These are phyloP conservation scores for Rhynchospora pubera DNA, from an alignment of 176 grass and related monocot species.

Conservation along the genomic window DNA sequence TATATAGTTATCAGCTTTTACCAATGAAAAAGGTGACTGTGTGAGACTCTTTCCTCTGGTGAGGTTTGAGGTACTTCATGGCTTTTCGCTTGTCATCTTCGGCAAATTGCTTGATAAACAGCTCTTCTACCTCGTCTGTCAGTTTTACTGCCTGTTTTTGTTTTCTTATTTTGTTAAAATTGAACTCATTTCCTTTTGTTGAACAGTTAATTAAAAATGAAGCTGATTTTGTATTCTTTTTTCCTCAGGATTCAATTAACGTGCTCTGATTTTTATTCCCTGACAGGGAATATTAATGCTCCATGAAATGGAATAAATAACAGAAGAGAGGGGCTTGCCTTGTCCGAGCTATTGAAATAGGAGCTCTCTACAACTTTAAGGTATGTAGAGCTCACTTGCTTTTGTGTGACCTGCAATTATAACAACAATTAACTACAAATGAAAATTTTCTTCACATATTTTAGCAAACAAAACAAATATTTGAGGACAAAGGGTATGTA, in stretches of 20 bases:
- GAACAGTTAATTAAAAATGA: too few species aligned
- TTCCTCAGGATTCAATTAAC: background rate
- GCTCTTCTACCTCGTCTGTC: constrained; percentile 82
- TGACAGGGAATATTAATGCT: background rate
- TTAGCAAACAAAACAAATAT: constrained; percentile 16
- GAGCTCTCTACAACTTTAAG: constrained; percentile 89
- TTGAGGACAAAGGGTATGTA: background rate
- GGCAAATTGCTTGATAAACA: constrained; percentile 74
- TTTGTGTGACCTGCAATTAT: constrained; percentile 63
- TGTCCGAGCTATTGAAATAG: constrained; percentile 92
- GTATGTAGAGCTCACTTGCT: constrained; percentile 66
- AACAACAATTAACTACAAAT: background rate
- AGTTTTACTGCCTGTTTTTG: constrained; percentile 63
- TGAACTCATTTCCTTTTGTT: too few species aligned
- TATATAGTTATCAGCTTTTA: constrained; percentile 16
- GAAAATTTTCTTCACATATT: background rate
- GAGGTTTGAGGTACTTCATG: constrained; percentile 92
- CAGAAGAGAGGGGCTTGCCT: constrained; percentile 32
- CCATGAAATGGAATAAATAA: background rate
- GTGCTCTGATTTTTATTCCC: background rate
- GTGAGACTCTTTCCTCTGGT: constrained; percentile 77
- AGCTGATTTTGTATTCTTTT: too few species aligned
- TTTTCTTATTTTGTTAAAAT: background rate
- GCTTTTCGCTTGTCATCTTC: constrained; percentile 74
- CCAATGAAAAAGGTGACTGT: constrained; percentile 88